Conservation (phyloP, 2,329 filamentous ascomycete genomes). For the Pseudomassariella vexata region DNA sequence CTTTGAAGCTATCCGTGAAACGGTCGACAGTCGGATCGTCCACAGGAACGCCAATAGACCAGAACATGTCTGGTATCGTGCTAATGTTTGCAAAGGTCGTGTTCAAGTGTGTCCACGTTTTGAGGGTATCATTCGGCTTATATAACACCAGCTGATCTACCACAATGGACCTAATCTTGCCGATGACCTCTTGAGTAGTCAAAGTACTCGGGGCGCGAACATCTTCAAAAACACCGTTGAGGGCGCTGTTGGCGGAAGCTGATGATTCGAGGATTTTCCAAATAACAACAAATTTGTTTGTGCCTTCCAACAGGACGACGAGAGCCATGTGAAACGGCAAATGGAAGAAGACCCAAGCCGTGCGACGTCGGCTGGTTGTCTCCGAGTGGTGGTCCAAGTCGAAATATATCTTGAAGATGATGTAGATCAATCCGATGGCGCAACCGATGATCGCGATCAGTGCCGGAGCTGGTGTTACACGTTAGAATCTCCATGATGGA, state of each 20-base stretch:
- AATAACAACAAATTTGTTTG: conserved; percentile 47
- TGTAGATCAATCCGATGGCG: conserved; percentile 31
- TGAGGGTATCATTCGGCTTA: conserved; percentile 2
- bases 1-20: no score
- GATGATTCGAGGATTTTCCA: no score
- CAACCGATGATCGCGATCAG: conserved; percentile 33
- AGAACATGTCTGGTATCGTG: no score
- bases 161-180: conserved; percentile 18
- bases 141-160: no score
- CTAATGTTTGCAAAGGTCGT: no score
- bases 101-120: neutral
- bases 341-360: conserved; percentile 50
- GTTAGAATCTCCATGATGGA: no score
- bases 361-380: conserved; percentile 47
- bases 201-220: no score
- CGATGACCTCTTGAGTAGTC: no score
- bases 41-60: no score
- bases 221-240: no score
- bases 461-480: conserved; percentile 26
- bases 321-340: conserved; percentile 58
- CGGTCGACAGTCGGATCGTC: no score
- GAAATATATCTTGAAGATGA: conserved; percentile 41
- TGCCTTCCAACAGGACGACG: conserved; percentile 55
- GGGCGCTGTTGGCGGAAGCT: no score
- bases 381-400: conserved; percentile 59